These are phyloP conservation scores for Perkinsus olseni DNA, from an alignment of 169 alveolate species.

Conservation along the genomic window DNA sequence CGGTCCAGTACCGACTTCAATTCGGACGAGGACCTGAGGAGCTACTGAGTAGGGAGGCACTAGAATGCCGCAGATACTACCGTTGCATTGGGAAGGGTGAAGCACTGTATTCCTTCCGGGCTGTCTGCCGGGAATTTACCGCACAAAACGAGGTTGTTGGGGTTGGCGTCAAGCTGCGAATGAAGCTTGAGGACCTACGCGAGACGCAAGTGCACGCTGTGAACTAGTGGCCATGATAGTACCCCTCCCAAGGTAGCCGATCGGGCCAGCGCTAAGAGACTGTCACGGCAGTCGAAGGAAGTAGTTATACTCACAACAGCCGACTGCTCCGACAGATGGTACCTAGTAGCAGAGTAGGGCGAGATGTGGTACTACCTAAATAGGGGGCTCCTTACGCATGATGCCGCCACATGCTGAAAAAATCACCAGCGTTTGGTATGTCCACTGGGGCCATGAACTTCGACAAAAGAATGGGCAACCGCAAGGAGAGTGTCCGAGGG, in stretches of 20 bases:
- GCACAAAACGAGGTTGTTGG: background rate
- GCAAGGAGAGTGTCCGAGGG: background rate
- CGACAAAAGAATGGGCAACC: background rate
- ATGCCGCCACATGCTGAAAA: background rate
- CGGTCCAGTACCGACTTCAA: background rate
- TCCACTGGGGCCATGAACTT: background rate
- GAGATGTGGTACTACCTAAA: background rate
- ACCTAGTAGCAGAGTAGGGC: background rate
- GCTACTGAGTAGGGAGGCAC: background rate
- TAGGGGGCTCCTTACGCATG: background rate
- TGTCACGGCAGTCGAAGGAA: background rate
- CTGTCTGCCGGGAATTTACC: background rate
- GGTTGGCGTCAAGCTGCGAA: background rate
- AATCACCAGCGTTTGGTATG: background rate
- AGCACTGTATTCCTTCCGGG: background rate
- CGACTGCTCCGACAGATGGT: background rate
- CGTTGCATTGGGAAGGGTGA: background rate
- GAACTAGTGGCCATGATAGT: background rate
- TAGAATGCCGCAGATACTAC: background rate
- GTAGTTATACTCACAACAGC: background rate
- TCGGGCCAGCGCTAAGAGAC: background rate
- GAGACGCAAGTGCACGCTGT: background rate
- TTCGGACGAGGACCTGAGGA: background rate
- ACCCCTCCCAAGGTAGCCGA: background rate
- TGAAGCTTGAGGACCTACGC: background rate